Base-by-base conservation (phyloP, 1,284 basidiomycete species). In the Trametes hirsuta region DNA sequence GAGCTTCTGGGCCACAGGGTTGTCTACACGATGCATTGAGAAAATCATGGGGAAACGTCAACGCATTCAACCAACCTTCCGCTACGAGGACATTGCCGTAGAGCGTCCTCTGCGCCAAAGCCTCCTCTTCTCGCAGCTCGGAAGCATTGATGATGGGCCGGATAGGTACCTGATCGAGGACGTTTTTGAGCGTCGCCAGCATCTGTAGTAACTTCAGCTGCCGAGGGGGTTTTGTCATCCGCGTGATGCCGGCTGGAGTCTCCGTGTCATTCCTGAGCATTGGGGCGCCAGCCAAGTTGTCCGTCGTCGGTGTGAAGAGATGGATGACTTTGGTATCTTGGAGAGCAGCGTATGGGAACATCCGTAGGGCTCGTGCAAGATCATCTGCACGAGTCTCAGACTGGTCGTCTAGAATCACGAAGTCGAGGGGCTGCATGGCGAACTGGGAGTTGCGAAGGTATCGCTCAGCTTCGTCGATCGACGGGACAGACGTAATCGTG, bases 181-280 rank as follows among this genome's bases (percentile, higher is more conserved):
- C 67, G 64, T 85, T 80, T 69, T 84, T 87, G 61, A 87, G 62
- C 37, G 75, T 77, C 4, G 85, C 85, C 11, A 90, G 76, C n/a
- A 81, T 81, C 66, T 87, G 86, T 37, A 90, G 75, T 40, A 90
- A 71, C 42, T 85, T 78, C 2, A 78, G 76, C 66, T 79, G 82
- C 61, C 87, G 78, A 11, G 86, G 86, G 0, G 87, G 87, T 70
- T 89, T 90, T 14, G 85, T 88, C 79, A 89, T 83, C 62, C 86
- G 84, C 25, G 85, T 75, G 10, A 89, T 81, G n/a, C 84, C 84
- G 1, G 82, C 77, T 18, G 78, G 53, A 4, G 58, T 58, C 21
- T 59, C 63, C 45, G 53, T 80, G 51, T 77, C 78, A 63, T 74
- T 83, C 48, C 76, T 79, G 37, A 83, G 81, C 24, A 83, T 75